Evolutionary conservation across 768 basidiomycete species (phyloP).

Genomic region (Trametopsis cervina): DNA sequence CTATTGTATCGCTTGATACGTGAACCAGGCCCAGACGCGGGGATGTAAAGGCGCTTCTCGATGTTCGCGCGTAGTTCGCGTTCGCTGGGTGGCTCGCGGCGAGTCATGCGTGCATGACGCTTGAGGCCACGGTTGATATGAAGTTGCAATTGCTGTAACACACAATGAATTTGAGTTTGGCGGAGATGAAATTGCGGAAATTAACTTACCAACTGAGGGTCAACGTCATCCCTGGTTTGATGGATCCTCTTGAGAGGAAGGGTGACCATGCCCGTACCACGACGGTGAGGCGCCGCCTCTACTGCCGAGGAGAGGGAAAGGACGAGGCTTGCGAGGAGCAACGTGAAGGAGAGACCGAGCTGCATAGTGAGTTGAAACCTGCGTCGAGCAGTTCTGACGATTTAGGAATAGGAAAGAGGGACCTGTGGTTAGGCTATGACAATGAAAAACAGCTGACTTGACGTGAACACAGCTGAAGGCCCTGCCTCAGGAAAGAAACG

Average conservation of each 20-base stretch:
- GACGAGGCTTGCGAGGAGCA: slow-evolving; percentile 48
- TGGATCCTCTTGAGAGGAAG: slow-evolving; percentile 35
- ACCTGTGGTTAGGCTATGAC: slow-evolving; percentile 17
- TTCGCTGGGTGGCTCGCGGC: slow-evolving; percentile 43
- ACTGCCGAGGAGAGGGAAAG: slow-evolving; percentile 33
- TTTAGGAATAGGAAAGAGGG: slow-evolving; percentile 13
- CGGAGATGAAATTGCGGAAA: background rate
- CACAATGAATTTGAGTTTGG: background rate
- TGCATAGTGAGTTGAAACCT: slow-evolving; percentile 40
- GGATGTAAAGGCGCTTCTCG: slow-evolving; percentile 32
- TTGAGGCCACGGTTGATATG: slow-evolving; percentile 58
- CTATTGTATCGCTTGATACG: slow-evolving; percentile 18
- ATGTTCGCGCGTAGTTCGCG: slow-evolving; percentile 40
- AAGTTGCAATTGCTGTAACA: slow-evolving; percentile 54
- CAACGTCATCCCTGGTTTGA: slow-evolving; percentile 24
- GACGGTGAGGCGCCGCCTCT: slow-evolving; percentile 36
- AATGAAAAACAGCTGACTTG: slow-evolving; percentile 16
- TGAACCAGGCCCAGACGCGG: slow-evolving; percentile 26
- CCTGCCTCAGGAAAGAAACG: slow-evolving; percentile 27
- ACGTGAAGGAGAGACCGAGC: slow-evolving; percentile 40
- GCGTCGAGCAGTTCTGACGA: slow-evolving; percentile 19
- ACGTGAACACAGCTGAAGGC: slow-evolving; percentile 27
- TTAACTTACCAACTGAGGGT: slow-evolving; percentile 37
- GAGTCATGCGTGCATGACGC: slow-evolving; percentile 65
- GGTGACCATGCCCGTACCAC: slow-evolving; percentile 29